Evolutionary conservation across 2,329 filamentous ascomycete species (phyloP).

Genomic region (Fusarium sp.): DNA sequence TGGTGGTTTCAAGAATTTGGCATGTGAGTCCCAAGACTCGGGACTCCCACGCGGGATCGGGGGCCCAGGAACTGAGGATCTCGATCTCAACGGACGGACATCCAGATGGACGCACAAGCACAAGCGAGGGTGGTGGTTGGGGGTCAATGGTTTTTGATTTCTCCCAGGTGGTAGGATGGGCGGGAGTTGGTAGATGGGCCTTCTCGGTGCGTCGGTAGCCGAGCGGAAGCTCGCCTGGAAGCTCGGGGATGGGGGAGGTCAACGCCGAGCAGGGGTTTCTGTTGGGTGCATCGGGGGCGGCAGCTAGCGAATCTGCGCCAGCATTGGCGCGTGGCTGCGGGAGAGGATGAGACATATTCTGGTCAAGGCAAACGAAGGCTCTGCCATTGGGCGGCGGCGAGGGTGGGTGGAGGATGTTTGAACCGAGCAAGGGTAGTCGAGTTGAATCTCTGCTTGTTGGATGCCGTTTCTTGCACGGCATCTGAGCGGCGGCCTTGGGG

Average conservation of each 20-base stretch:
- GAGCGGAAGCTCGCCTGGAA: slow-evolving; percentile 39
- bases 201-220: slow-evolving; percentile 41
- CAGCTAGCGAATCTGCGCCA: slow-evolving; percentile 12
- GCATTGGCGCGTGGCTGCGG: slow-evolving; percentile 24
- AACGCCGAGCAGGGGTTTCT: slow-evolving; percentile 36
- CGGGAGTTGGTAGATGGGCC: slow-evolving; percentile 27
- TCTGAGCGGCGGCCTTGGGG: slow-evolving; percentile 1
- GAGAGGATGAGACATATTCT: slow-evolving; percentile 40
- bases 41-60: background rate
- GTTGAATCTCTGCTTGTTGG: slow-evolving; percentile 1
- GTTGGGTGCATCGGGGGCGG: slow-evolving; percentile 19
- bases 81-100: slow-evolving; percentile 18
- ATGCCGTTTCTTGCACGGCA: slow-evolving; percentile 18
- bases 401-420: slow-evolving; percentile 19
- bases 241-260: slow-evolving; percentile 36
- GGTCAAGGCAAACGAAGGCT: slow-evolving; percentile 27
- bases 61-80: slow-evolving; percentile 2
- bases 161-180: slow-evolving; percentile 34
- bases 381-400: slow-evolving; percentile 26
- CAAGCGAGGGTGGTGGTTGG: slow-evolving; percentile 30
- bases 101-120: slow-evolving; percentile 25
- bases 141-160: slow-evolving; percentile 43
- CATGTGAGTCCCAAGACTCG: background rate
- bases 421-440: slow-evolving; percentile 21
- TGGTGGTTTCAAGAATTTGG: background rate